Conservation (phyloP, 371 early-diverging fungal genomes). For the Thermomucor indicae-seudaticae region DNA sequence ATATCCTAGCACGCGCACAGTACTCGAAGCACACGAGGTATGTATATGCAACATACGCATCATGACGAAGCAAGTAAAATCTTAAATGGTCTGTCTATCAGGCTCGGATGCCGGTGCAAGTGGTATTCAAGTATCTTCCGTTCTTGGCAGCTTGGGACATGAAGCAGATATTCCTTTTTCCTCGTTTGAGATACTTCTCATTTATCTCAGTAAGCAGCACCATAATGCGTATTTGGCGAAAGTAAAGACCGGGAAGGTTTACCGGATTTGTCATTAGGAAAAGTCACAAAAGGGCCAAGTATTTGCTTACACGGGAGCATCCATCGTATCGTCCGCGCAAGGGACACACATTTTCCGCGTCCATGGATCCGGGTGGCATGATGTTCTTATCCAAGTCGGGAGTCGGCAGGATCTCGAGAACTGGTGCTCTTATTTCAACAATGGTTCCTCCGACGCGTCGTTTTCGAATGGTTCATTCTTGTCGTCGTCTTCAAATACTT, state of each 20-base stretch:
- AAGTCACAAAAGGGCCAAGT: conserved; percentile 33
- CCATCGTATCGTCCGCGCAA: conserved; percentile 23
- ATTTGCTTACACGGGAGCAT: conserved; percentile 39
- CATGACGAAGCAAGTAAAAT: too few species aligned
- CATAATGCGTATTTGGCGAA: too few species aligned
- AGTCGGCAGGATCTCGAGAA: conserved; percentile 35
- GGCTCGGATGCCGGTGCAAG: conserved; percentile 44
- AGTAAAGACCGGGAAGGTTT: too few species aligned
- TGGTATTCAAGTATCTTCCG: conserved; percentile 40
- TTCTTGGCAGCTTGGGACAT: conserved; percentile 55
- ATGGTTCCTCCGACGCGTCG: not conserved
- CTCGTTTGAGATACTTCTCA: conserved; percentile 47
- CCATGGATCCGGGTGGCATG: conserved; percentile 30
- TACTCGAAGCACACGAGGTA: conserved; percentile 52
- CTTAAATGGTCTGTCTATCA: not conserved
- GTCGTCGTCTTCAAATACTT: conserved; percentile 2
- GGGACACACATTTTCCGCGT: conserved; percentile 43
- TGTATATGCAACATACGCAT: too few species aligned
- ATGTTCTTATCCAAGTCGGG: conserved; percentile 48
- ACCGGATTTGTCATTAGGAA: too few species aligned
- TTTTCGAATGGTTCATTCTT: not conserved
- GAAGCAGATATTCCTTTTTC: conserved; percentile 49
- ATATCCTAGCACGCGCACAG: not conserved
- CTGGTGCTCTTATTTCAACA: conserved; percentile 43
- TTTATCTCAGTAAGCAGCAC: conserved; percentile 39